Evolutionary conservation across 225 moss, liverwort and hornwort genomes (phyloP), one percentile per base, ranked within the genome.

Genomic region (Bryoerythrophyllum caledonicum): DNA sequence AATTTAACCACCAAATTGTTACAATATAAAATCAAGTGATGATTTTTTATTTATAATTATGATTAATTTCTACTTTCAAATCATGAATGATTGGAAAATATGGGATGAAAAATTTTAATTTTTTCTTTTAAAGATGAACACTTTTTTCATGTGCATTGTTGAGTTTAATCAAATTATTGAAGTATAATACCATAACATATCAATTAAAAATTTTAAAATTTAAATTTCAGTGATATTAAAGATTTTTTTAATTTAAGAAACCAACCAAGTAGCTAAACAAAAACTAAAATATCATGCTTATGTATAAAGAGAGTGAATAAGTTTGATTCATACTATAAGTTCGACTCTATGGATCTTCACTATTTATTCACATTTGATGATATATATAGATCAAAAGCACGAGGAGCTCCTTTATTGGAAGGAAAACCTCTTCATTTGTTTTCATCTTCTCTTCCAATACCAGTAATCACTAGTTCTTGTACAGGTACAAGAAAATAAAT

Each of bases 331-430:
- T 17, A 0, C 35, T 17, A 0, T 14, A 63, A 0, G 0, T 46
- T 0, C 0, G 15, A 9, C 6, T 71, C 3, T 2, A 51, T 23
- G 0, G 8, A 25, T 15, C 4, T 30, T 8, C 25, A 1, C 0
- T 51, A n/a, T 54, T 35, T 2, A 14, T 38, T 1, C n/a, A 48
- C 25, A 16, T 11, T 14, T 49, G 0, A 58, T 14, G 2, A 0
- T 12, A 41, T 2, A 1, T 6, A 13, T 66, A 96, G 96, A 69
- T 87, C 26, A 34, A 34, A 75, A 25, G 84, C 53, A 67, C 89
- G 88, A 16, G 70, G 78, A 17, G 80, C 89, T 64, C 84, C 94
- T 41, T 13, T 32, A 4, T 65, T 10, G 60, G 81, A 90, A n/a
- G 72, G 30, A 2, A 49, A 76, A 7, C 1, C 23, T 24, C 68